These are phyloP conservation scores for Candida ortonii DNA, from an alignment of 805 yeast genomes.

Conservation along the genomic window DNA sequence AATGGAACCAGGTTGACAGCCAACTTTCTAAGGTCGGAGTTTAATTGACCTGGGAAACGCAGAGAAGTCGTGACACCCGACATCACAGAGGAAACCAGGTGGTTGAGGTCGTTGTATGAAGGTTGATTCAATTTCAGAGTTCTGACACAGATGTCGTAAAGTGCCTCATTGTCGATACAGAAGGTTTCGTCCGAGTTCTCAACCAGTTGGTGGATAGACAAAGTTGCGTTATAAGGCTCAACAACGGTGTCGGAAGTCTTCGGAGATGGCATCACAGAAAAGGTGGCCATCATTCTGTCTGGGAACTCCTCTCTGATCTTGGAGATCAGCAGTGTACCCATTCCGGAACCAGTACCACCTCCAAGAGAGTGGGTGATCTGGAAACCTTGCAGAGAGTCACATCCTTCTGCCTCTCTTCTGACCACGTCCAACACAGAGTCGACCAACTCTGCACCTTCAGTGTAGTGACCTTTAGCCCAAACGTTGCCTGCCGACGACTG, in stretches of 20 bases:
- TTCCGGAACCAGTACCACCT: conserved; percentile 96
- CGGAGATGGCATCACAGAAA: conserved; percentile 90
- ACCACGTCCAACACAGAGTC: conserved; percentile 87
- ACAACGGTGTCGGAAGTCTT: conserved; percentile 90
- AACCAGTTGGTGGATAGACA: conserved; percentile 86
- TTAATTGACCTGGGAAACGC: conserved; percentile 93
- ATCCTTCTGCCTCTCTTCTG: conserved; percentile 90
- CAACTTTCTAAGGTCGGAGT: conserved; percentile 86
- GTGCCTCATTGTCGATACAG: conserved; percentile 93
- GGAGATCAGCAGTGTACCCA: conserved; percentile 86
- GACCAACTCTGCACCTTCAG: conserved; percentile 93
- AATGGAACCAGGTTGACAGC: conserved; percentile 94
- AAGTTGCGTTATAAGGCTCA: conserved; percentile 91
- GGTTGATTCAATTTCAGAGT: conserved; percentile 82
- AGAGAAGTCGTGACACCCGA: conserved; percentile 92
- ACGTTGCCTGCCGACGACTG: conserved; percentile 93
- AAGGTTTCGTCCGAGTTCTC: conserved; percentile 91
- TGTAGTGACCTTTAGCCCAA: conserved; percentile 97
- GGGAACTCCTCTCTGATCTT: conserved; percentile 90
- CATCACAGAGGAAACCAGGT: conserved; percentile 86
- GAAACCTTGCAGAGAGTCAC: conserved; percentile 93
- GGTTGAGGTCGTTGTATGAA: conserved; percentile 72
- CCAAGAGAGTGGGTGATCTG: conserved; percentile 81
- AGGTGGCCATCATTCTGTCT: conserved; percentile 94
- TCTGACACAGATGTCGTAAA: conserved; percentile 83